Conservation (phyloP, 208 protist species). For the Endotrypanum monterogeii region DNA sequence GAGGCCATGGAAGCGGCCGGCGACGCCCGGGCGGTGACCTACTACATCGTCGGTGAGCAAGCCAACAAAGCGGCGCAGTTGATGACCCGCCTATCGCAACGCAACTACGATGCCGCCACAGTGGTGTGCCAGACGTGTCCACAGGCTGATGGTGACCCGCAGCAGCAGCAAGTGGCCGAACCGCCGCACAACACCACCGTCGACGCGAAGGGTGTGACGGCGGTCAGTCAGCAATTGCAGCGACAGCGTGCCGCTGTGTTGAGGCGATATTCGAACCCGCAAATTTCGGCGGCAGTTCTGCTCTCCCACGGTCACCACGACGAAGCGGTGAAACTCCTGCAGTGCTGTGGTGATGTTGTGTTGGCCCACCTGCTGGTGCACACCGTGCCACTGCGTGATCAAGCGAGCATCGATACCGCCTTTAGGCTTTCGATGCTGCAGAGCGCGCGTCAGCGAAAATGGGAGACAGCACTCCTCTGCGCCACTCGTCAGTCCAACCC, state of each 20-base stretch:
- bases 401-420: slow-evolving; percentile 75
- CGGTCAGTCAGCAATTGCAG: slow-evolving; percentile 43
- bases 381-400: slow-evolving; percentile 78
- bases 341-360: slow-evolving; percentile 59
- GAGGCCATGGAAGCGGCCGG: slow-evolving; percentile 73
- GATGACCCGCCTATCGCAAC: slow-evolving; percentile 40
- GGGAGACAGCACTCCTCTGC: slow-evolving; percentile 78
- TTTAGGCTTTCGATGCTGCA: slow-evolving; percentile 81
- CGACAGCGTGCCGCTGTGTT: slow-evolving; percentile 39
- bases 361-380: slow-evolving; percentile 80
- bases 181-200: slow-evolving; percentile 60
- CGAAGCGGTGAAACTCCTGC: slow-evolving; percentile 64
- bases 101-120: slow-evolving; percentile 54
- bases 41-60: slow-evolving; percentile 85
- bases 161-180: slow-evolving; percentile 29
- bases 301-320: slow-evolving; percentile 69
- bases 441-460: slow-evolving; percentile 60
- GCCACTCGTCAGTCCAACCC: slow-evolving; percentile 73
- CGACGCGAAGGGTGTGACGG: slow-evolving; percentile 52
- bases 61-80: slow-evolving; percentile 61
- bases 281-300: slow-evolving; percentile 65
- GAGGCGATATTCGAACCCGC: slow-evolving; percentile 50
- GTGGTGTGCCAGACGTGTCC: slow-evolving; percentile 72
- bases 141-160: slow-evolving; percentile 40
- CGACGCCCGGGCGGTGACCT: slow-evolving; percentile 62